A percentile compares a stretch with the other conserved stretches of the same genome.
Evolutionary conservation across 305 asterid species (phyloP).

Genomic region (Rubia balearica): DNA sequence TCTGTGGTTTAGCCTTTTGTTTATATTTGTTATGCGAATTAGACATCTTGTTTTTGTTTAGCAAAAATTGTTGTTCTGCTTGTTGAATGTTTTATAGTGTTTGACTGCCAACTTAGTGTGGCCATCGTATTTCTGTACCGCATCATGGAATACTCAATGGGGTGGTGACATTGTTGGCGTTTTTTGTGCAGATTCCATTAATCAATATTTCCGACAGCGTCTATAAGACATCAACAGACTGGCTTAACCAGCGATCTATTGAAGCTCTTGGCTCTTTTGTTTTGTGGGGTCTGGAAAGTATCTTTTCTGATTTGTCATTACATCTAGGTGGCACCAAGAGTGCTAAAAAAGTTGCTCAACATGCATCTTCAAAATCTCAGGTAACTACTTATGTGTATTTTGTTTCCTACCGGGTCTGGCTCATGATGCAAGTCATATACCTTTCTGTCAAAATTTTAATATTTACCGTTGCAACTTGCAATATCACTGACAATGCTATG

Average conservation of each 20-base stretch:
- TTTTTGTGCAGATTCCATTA: constrained; percentile 28
- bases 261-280: constrained; percentile 35
- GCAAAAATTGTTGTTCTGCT: neutral
- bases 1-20: neutral
- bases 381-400: constrained; percentile 2
- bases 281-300: constrained; percentile 36
- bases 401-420: neutral
- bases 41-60: neutral
- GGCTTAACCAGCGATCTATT: constrained; percentile 31
- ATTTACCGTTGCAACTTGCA: neutral
- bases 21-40: neutral
- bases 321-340: constrained; percentile 37
- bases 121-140: neutral
- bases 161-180: neutral
- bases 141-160: neutral
- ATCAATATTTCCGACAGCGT: constrained; percentile 30
- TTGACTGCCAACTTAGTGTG: neutral
- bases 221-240: constrained; percentile 34
- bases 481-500: neutral
- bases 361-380: constrained; percentile 37
- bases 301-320: constrained; percentile 26
- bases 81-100: neutral
- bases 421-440: neutral
- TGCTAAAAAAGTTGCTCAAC: constrained; percentile 29
- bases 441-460: neutral